A percentile compares a stretch with the other conserved stretches of the same genome.
Evolutionary conservation across 1,284 basidiomycete genomes (phyloP).

Genomic region (Tilletiopsis washingtonensis): DNA sequence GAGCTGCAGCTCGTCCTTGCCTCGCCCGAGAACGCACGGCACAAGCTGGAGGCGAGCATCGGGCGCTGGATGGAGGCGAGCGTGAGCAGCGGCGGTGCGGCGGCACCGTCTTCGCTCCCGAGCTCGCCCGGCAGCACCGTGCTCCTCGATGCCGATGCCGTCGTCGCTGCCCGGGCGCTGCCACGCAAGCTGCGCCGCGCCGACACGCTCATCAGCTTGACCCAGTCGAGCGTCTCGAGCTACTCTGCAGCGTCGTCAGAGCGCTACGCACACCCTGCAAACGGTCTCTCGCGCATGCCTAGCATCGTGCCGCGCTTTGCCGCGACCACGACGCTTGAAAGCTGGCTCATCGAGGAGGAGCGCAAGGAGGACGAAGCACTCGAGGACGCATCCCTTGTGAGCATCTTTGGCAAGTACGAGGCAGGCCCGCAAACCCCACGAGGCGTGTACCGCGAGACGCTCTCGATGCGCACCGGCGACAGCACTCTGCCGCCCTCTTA

Average conservation of each 20-base stretch:
- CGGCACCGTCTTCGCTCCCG: too few relatives aligned
- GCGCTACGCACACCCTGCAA: too few relatives aligned
- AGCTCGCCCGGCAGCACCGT: neutral
- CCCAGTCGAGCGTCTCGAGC: neutral
- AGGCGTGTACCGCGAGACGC: too few relatives aligned
- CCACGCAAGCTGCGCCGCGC: neutral
- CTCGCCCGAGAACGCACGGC: neutral
- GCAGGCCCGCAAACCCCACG: too few relatives aligned
- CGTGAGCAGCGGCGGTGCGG: too few relatives aligned
- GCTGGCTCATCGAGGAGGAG: slow-evolving; percentile 21
- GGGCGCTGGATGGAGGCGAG: neutral
- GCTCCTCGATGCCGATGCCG: neutral
- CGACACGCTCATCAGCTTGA: neutral
- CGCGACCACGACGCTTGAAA: slow-evolving; percentile 31
- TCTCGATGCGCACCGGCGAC: neutral
- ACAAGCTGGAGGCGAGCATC: neutral
- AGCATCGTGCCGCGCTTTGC: slow-evolving; percentile 37
- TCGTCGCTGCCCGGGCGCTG: neutral
- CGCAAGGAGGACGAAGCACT: neutral
- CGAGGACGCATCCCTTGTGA: neutral
- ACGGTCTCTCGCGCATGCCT: slow-evolving; percentile 14
- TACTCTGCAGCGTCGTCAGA: neutral
- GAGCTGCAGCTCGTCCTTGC: neutral
- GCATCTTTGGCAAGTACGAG: neutral
- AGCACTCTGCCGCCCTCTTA: neutral